A percentile compares a stretch with the other conserved stretches of the same genome.
Conservation (phyloP, 495 filamentous ascomycete species). For the Hypomontagnella submonticulosa region DNA sequence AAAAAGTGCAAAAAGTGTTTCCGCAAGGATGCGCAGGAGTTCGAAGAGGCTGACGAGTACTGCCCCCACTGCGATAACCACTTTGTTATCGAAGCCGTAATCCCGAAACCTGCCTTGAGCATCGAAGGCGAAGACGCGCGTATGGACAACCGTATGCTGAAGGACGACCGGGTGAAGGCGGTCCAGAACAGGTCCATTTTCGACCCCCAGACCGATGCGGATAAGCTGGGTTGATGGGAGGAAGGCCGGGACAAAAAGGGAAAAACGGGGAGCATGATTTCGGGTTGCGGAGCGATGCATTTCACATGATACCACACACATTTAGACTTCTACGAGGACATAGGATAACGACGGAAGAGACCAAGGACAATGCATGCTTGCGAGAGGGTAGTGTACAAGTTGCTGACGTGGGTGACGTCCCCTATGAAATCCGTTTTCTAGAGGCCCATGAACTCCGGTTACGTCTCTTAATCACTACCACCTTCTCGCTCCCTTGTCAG, state of each 20-base stretch:
- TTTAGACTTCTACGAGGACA: conserved; percentile 36
- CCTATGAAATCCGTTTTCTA: conserved; percentile 15
- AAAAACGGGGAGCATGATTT: conserved; percentile 13
- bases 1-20: conserved; percentile 99
- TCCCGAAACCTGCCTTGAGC: conserved; percentile 79
- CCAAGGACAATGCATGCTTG: conserved; percentile 34
- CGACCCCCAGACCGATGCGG: conserved; percentile 73
- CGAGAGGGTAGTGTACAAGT: conserved; percentile 31
- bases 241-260: not conserved
- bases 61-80: conserved; percentile 99
- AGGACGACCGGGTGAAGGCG: conserved; percentile 82
- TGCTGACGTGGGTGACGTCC: conserved; percentile 17
- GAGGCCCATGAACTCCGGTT: conserved; percentile 12
- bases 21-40: conserved; percentile 89
- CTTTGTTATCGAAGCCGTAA: conserved; percentile 88
- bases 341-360: conserved; percentile 26
- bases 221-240: conserved; percentile 74
- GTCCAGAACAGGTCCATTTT: conserved; percentile 74
- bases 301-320: conserved; percentile 51
- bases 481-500: conserved; percentile 73
- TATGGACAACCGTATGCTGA: conserved; percentile 88
- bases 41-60: conserved; percentile 98
- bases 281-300: conserved; percentile 42
- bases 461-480: conserved; percentile 47
- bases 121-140: conserved; percentile 92